These are phyloP conservation scores for Cucurbita argyrosperma DNA, from an alignment of 306 rosid species.

Conservation along the genomic window DNA sequence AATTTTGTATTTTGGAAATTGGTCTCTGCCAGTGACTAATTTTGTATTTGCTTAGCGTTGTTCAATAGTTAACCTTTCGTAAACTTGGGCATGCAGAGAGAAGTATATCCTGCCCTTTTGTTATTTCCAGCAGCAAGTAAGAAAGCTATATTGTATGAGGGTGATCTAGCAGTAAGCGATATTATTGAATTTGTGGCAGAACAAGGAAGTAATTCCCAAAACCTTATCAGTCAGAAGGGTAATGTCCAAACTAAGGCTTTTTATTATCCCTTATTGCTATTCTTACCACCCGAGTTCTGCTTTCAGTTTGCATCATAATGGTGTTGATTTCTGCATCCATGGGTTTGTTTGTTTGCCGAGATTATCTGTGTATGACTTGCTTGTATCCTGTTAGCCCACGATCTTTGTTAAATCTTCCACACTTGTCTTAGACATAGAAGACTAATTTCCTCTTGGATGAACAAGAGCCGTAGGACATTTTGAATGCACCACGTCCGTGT, in stretches of 20 bases:
- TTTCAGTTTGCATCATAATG: neutral
- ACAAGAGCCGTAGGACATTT: neutral
- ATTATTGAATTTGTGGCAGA: conserved; percentile 60
- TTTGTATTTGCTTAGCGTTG: neutral
- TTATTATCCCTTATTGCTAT: neutral
- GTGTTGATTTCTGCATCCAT: neutral
- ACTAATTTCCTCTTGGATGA: neutral
- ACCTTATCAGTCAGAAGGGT: conserved; percentile 58
- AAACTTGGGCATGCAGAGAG: conserved; percentile 47
- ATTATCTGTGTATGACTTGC: neutral
- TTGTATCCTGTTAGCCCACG: neutral
- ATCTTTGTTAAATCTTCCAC: neutral
- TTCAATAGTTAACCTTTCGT: conserved; percentile 8
- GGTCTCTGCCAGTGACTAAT: neutral
- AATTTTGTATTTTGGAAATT: neutral
- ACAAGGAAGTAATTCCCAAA: conserved; percentile 46
- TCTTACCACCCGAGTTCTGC: neutral
- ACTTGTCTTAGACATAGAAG: neutral
- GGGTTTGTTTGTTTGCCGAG: neutral
- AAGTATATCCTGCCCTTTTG: conserved; percentile 68
- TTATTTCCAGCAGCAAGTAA: conserved; percentile 74
- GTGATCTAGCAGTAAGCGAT: conserved; percentile 58
- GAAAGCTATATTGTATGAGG: conserved; percentile 48
- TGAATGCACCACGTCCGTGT: neutral
- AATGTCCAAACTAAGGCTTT: conserved; percentile 1